Evolutionary conservation across 1,284 basidiomycete genomes (phyloP).

Genomic region (Inonotus hispidus): DNA sequence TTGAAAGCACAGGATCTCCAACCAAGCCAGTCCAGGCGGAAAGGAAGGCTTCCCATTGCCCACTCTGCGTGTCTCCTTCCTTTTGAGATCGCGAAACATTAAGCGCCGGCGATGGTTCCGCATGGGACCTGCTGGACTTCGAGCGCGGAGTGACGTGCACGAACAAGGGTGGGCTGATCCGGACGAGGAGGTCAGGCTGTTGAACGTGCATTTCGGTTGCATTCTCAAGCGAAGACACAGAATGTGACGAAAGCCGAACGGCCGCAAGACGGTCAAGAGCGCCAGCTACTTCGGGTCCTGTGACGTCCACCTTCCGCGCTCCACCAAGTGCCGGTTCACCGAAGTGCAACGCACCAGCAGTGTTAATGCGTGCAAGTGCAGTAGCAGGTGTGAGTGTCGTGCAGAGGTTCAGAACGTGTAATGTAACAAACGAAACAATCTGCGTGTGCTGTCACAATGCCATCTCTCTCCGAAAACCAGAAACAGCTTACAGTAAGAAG

Average conservation of each 20-base stretch:
- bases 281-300: slow-evolving; percentile 51
- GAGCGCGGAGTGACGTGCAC: slow-evolving; percentile 44
- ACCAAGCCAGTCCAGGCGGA: slow-evolving; percentile 92
- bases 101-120: slow-evolving; percentile 15
- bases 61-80: background rate
- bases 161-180: slow-evolving; percentile 64
- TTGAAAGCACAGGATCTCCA: slow-evolving; percentile 90
- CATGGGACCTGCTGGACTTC: slow-evolving; percentile 15
- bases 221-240: slow-evolving; percentile 32
- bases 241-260: slow-evolving; percentile 23
- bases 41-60: slow-evolving; percentile 79
- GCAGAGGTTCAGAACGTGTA: slow-evolving; percentile 91
- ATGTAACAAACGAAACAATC: slow-evolving; percentile 82
- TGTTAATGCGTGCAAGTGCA: slow-evolving; percentile 49
- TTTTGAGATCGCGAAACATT: slow-evolving; percentile 22
- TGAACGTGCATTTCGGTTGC: slow-evolving; percentile 19
- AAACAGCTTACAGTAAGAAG: slow-evolving; percentile 65
- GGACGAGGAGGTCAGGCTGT: slow-evolving; percentile 53
- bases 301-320: slow-evolving; percentile 55
- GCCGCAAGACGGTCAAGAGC: slow-evolving; percentile 57
- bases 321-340: slow-evolving; percentile 12
- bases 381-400: slow-evolving; percentile 83
- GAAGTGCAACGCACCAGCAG: slow-evolving; percentile 29
- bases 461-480: background rate
- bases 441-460: slow-evolving; percentile 21